These are phyloP conservation scores for Plasmodium reichenowi DNA, from an alignment of 169 alveolate genomes.

Conservation along the genomic window DNA sequence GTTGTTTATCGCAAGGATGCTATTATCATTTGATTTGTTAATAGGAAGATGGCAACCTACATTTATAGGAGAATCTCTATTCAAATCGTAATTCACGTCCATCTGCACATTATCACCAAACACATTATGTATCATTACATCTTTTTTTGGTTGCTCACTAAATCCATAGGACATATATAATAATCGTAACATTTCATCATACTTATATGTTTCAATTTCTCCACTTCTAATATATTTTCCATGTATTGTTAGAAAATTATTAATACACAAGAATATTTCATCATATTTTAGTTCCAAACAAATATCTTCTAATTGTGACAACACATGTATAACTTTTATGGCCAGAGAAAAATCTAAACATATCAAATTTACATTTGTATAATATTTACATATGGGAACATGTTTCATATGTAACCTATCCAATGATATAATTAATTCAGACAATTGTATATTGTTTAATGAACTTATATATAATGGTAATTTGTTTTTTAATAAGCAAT, in stretches of 20 bases:
- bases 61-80: too few relatives aligned
- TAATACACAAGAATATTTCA: slow-evolving; percentile 34
- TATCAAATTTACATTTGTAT: slow-evolving; percentile 42
- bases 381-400: slow-evolving; percentile 19
- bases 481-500: slow-evolving; percentile 10
- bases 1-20: too few relatives aligned
- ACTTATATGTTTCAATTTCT: background rate
- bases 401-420: slow-evolving; percentile 29
- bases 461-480: slow-evolving; percentile 26
- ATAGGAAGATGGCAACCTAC: too few relatives aligned
- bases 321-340: slow-evolving; percentile 38
- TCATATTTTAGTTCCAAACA: slow-evolving; percentile 50
- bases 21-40: too few relatives aligned
- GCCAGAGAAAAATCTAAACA: slow-evolving; percentile 53
- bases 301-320: slow-evolving; percentile 20
- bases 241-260: slow-evolving; percentile 21
- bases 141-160: background rate
- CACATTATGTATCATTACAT: too few relatives aligned
- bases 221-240: background rate
- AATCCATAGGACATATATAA: background rate
- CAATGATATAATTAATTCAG: slow-evolving; percentile 56
- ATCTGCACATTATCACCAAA: too few relatives aligned
- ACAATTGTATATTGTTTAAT: slow-evolving; percentile 41
- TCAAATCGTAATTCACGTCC: too few relatives aligned
- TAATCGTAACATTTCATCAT: background rate